These are phyloP conservation scores for Aspergillus tanneri DNA, from an alignment of 2,329 filamentous ascomycete species.

Conservation along the genomic window DNA sequence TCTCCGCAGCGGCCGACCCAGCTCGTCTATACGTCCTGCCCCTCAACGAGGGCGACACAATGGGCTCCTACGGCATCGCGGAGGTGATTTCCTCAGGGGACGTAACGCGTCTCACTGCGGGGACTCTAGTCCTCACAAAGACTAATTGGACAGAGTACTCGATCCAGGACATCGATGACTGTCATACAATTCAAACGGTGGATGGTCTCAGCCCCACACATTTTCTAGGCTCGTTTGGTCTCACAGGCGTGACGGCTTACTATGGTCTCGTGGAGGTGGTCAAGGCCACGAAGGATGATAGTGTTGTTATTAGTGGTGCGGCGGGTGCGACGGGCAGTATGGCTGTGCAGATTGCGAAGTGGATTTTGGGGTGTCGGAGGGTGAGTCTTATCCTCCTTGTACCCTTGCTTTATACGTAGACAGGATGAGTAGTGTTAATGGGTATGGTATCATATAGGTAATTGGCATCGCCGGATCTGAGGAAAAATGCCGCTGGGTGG, in stretches of 20 bases:
- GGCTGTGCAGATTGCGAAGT: slow-evolving; percentile 55
- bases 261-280: slow-evolving; percentile 46
- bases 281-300: slow-evolving; percentile 40
- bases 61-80: slow-evolving; percentile 38
- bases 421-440: not conserved
- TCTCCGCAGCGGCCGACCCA: slow-evolving; percentile 41
- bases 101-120: slow-evolving; percentile 27
- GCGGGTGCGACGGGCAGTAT: slow-evolving; percentile 51
- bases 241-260: slow-evolving; percentile 49
- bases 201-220: slow-evolving; percentile 43
- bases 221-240: slow-evolving; percentile 42
- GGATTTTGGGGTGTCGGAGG: slow-evolving; percentile 25
- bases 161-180: slow-evolving; percentile 37
- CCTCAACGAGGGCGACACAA: slow-evolving; percentile 42
- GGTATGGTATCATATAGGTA: slow-evolving; percentile 43
- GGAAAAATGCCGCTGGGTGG: slow-evolving; percentile 55
- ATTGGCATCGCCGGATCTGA: slow-evolving; percentile 55
- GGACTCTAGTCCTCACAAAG: slow-evolving; percentile 35
- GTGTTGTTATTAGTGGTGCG: slow-evolving; percentile 49
- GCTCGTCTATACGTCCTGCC: slow-evolving; percentile 50
- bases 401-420: not conserved
- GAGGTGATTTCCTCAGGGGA: slow-evolving; percentile 41
- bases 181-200: slow-evolving; percentile 28
- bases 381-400: slow-evolving; percentile 1
- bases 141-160: slow-evolving; percentile 46